Conservation (phyloP, 768 basidiomycete genomes). For the Calocybe gangraenosa region DNA sequence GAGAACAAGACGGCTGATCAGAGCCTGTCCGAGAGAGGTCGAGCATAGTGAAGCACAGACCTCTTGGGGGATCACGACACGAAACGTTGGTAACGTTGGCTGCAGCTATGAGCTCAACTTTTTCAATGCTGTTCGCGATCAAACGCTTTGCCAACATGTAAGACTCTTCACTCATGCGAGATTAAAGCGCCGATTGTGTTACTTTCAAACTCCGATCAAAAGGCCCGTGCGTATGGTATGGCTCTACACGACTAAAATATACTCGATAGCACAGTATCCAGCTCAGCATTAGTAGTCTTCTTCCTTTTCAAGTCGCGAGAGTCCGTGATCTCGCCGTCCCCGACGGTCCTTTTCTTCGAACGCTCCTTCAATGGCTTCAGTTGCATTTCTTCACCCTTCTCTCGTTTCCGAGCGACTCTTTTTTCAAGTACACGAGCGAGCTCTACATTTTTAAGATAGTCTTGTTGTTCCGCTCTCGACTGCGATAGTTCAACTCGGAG, state of each 20-base stretch:
- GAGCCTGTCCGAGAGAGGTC: slow-evolving; percentile 73
- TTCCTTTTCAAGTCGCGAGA: slow-evolving; percentile 24
- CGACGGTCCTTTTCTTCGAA: slow-evolving; percentile 21
- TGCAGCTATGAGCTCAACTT: slow-evolving; percentile 18
- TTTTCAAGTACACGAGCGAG: slow-evolving; percentile 83
- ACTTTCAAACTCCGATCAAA: no score
- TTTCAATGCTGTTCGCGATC: no score
- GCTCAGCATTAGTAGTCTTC: slow-evolving; percentile 17
- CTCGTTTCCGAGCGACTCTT: slow-evolving; percentile 62
- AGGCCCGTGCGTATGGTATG: no score
- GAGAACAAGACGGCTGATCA: slow-evolving; percentile 60
- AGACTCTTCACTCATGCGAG: no score
- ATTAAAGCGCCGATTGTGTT: no score
- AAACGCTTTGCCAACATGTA: no score
- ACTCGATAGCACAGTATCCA: slow-evolving; percentile 16
- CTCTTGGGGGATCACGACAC: slow-evolving; percentile 68
- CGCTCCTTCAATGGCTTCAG: slow-evolving; percentile 30
- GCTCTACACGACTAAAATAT: slow-evolving; percentile 15
- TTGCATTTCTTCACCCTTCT: slow-evolving; percentile 51
- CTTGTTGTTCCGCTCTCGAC: slow-evolving; percentile 83
- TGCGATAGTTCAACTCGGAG: slow-evolving; percentile 90
- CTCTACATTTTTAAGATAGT: slow-evolving; percentile 93
- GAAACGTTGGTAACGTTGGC: slow-evolving; percentile 41
- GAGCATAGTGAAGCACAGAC: slow-evolving; percentile 93
- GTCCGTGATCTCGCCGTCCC: slow-evolving; percentile 10